phyloP scores from a whole-genome alignment of 495 filamentous ascomycete species.

The Podospora sp. region DNA sequence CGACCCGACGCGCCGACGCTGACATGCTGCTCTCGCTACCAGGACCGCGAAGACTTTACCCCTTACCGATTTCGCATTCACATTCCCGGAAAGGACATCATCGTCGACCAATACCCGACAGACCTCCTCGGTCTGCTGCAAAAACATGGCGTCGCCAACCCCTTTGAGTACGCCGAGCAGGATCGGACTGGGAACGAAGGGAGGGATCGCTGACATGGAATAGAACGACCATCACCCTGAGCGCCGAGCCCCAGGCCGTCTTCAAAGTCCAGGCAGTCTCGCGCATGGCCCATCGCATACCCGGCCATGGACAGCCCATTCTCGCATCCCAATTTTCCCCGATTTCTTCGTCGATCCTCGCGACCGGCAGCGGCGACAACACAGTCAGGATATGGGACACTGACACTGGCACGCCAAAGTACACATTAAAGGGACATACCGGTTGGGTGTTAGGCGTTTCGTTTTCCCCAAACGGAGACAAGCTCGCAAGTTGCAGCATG shows the following conservation, averaged over 20 bases:
- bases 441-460: slow-evolving; percentile 88
- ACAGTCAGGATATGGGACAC: slow-evolving; percentile 96
- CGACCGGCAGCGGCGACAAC: slow-evolving; percentile 86
- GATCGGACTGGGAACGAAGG: background rate
- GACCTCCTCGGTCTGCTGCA: slow-evolving; percentile 50
- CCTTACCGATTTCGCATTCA: slow-evolving; percentile 86
- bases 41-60: slow-evolving; percentile 75
- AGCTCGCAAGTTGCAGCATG: slow-evolving; percentile 90
- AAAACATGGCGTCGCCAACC: slow-evolving; percentile 52
- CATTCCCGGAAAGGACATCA: slow-evolving; percentile 58
- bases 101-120: slow-evolving; percentile 72
- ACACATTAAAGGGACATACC: slow-evolving; percentile 90
- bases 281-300: slow-evolving; percentile 83
- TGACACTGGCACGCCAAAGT: slow-evolving; percentile 86
- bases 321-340: slow-evolving; percentile 89
- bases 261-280: slow-evolving; percentile 93
- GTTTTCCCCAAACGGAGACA: slow-evolving; percentile 81
- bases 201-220: background rate
- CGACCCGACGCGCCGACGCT: background rate
- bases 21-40: background rate
- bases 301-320: slow-evolving; percentile 91
- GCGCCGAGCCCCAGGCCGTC: slow-evolving; percentile 88
- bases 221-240: slow-evolving; percentile 63
- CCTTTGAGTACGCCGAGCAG: slow-evolving; percentile 39
- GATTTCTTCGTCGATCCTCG: slow-evolving; percentile 73